phyloP scores from a whole-genome alignment of 2,329 filamentous ascomycete genomes.

The Hypocrella siamensis region DNA sequence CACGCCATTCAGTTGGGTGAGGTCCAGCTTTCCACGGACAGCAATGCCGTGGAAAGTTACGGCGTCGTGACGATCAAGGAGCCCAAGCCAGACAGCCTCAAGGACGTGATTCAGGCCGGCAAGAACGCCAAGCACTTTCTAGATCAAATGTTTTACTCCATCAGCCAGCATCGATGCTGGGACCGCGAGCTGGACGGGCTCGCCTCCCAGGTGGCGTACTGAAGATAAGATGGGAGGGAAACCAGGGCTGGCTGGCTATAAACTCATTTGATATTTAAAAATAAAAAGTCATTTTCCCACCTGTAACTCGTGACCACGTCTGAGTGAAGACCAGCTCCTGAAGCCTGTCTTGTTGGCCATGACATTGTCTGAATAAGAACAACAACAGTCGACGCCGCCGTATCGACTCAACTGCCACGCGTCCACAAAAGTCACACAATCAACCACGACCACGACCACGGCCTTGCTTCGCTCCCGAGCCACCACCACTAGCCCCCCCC shows the following conservation, averaged over 20 bases:
- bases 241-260: background rate
- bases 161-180: constrained; percentile 61
- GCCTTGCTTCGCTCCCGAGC: constrained; percentile 16
- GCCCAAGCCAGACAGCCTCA: constrained; percentile 38
- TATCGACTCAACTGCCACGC: background rate
- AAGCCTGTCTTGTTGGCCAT: too few species aligned
- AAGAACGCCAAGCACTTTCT: constrained; percentile 56
- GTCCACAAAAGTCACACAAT: too few species aligned
- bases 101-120: constrained; percentile 44
- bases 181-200: constrained; percentile 59
- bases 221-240: background rate
- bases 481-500: constrained; percentile 16
- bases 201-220: constrained; percentile 52
- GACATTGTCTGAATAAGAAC: too few species aligned
- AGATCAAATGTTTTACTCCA: constrained; percentile 51
- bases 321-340: too few species aligned
- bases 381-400: too few species aligned
- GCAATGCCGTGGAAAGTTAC: constrained; percentile 46
- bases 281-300: background rate
- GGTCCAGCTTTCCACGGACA: constrained; percentile 25
- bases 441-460: background rate
- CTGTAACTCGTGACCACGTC: background rate
- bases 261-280: background rate
- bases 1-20: constrained; percentile 26
- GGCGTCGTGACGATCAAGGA: constrained; percentile 57